Conservation (phyloP, 2,329 filamentous ascomycete species). For the Exophiala sideris region DNA sequence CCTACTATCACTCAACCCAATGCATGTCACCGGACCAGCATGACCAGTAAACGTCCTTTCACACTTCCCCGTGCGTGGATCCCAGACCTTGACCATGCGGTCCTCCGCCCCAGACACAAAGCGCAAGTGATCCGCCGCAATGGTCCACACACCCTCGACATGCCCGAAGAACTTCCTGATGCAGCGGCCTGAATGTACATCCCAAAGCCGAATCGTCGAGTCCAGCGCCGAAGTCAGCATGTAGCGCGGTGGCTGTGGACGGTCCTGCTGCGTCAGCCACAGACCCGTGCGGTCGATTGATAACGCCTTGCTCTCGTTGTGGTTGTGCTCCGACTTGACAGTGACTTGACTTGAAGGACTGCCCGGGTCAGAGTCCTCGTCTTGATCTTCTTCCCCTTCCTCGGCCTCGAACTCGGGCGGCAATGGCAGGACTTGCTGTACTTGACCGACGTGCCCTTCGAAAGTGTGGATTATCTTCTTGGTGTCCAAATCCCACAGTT, state of each 20-base stretch:
- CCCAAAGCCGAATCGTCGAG: conserved; percentile 88
- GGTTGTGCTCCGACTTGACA: not conserved
- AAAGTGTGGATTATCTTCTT: conserved; percentile 73
- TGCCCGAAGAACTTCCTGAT: conserved; percentile 94
- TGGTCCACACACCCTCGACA: conserved; percentile 90
- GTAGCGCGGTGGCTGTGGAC: conserved; percentile 77
- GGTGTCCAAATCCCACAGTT: conserved; percentile 89
- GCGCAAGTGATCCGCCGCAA: conserved; percentile 82
- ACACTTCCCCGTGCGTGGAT: conserved; percentile 84
- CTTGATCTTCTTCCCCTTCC: conserved; percentile 42
- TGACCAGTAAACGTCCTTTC: conserved; percentile 91
- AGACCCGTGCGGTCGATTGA: conserved; percentile 47
- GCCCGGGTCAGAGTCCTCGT: conserved; percentile 21
- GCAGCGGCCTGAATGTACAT: conserved; percentile 75
- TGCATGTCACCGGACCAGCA: conserved; percentile 85
- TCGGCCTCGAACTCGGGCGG: conserved; percentile 88
- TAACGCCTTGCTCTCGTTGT: conserved; percentile 2
- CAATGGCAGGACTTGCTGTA: conserved; percentile 84
- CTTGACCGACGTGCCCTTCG: conserved; percentile 88
- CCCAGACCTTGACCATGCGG: conserved; percentile 94
- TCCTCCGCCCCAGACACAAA: conserved; percentile 90
- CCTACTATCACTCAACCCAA: conserved; percentile 82
- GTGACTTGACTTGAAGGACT: conserved; percentile 24
- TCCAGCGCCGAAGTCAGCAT: conserved; percentile 92
- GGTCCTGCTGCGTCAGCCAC: conserved; percentile 45